phyloP scores from a whole-genome alignment of 2,329 filamentous ascomycete genomes.

The Exophiala dermatitidis region DNA sequence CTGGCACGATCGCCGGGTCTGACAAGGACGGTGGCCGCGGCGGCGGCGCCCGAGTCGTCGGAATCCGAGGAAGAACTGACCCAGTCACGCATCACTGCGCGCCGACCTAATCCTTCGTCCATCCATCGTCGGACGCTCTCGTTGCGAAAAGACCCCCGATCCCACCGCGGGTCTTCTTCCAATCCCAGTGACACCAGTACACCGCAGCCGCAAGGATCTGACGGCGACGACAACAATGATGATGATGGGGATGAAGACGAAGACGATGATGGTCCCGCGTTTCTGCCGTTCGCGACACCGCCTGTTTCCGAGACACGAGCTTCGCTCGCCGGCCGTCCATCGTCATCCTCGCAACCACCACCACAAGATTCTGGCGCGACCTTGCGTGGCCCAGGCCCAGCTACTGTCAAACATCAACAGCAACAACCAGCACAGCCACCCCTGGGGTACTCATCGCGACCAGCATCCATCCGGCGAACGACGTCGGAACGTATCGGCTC shows the following conservation, averaged over 20 bases:
- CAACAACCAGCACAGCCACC: constrained; percentile 22
- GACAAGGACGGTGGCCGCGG: constrained; percentile 9
- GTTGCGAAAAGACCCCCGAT: constrained; percentile 11
- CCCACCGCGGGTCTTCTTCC: constrained; percentile 7
- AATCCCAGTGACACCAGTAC: constrained; percentile 16
- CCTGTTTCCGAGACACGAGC: constrained; percentile 6
- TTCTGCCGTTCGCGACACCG: constrained; percentile 36
- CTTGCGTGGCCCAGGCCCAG: constrained; percentile 29
- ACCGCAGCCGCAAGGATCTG: constrained; percentile 30
- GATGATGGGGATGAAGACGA: constrained; percentile 31
- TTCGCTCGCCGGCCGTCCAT: constrained; percentile 4
- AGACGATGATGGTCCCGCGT: constrained; percentile 40
- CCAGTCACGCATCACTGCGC: constrained; percentile 21
- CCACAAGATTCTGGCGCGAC: constrained; percentile 37
- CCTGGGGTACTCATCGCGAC: constrained; percentile 20
- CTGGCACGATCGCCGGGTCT: constrained; percentile 22
- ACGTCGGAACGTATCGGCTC: constrained; percentile 27
- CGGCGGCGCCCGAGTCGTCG: constrained; percentile 17
- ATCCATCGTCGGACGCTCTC: constrained; percentile 20
- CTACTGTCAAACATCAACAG: background rate
- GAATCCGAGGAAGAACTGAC: constrained; percentile 26
- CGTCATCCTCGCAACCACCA: constrained; percentile 24
- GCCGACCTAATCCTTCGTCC: constrained; percentile 22
- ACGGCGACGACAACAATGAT: constrained; percentile 14
- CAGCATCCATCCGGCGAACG: constrained; percentile 28